Percentiles rank a stretch among this genome's conserved stretches.
Conservation (phyloP, 2,329 filamentous ascomycete genomes). For the Fusarium hostae region DNA sequence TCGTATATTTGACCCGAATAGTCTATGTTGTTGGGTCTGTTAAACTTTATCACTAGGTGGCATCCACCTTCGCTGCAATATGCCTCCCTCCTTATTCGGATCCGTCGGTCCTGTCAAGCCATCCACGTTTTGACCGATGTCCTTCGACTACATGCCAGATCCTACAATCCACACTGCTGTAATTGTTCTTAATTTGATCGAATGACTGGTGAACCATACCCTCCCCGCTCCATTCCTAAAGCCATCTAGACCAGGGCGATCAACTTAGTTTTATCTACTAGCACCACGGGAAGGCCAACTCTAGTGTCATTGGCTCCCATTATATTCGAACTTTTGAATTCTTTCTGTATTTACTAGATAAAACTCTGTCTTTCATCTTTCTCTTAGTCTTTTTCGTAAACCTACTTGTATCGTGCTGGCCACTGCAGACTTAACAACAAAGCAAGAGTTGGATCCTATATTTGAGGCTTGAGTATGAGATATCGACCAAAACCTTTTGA, state of each 20-base stretch:
- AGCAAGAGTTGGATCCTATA: fast-evolving
- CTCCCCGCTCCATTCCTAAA: too few species aligned
- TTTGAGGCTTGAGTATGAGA: neutral
- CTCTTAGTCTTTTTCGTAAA: fast-evolving
- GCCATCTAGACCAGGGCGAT: neutral
- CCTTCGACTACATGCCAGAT: neutral
- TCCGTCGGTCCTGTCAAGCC: neutral
- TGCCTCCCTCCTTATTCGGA: neutral
- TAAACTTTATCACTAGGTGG: neutral
- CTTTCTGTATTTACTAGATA: neutral
- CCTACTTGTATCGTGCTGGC: neutral
- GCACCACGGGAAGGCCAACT: neutral
- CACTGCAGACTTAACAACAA: neutral
- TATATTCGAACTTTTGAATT: neutral
- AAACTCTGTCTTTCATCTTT: too few species aligned
- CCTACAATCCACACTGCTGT: neutral
- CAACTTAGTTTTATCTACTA: too few species aligned
- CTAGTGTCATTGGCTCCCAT: too few species aligned
- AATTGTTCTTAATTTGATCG: too few species aligned
- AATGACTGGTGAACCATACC: too few species aligned
- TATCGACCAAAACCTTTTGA: neutral
- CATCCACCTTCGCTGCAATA: neutral
- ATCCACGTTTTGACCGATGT: neutral
- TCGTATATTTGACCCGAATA: neutral
- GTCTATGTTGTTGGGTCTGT: neutral